phyloP scores from a whole-genome alignment of 1,284 basidiomycete species.

The Peniophora sp. region DNA sequence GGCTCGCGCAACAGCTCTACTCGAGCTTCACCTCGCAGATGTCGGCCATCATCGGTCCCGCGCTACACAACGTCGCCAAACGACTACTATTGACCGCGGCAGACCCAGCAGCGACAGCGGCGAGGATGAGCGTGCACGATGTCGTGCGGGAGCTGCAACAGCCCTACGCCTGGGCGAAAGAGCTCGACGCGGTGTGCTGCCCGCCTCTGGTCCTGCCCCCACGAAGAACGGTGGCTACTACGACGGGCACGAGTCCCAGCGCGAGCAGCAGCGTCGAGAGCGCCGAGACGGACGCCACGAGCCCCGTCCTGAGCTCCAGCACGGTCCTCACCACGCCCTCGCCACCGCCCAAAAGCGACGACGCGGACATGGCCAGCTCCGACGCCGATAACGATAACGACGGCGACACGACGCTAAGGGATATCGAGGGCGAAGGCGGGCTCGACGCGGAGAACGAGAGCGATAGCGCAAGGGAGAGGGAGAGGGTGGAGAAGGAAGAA shows the following conservation, averaged over 20 bases:
- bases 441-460: too few relatives aligned
- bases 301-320: slow-evolving; percentile 65
- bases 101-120: slow-evolving; percentile 37
- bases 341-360: slow-evolving; percentile 43
- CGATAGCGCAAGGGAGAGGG: too few relatives aligned
- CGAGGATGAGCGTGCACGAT: slow-evolving; percentile 52
- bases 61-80: slow-evolving; percentile 60
- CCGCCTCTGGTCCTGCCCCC: slow-evolving; percentile 6
- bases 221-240: slow-evolving; percentile 36
- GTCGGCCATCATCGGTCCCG: slow-evolving; percentile 47
- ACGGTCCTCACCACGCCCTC: slow-evolving; percentile 70
- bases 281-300: slow-evolving; percentile 45
- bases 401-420: background rate
- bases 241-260: slow-evolving; percentile 34
- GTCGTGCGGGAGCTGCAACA: slow-evolving; percentile 52
- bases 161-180: slow-evolving; percentile 39
- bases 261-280: too few relatives aligned
- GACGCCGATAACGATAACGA: background rate
- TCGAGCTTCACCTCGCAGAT: slow-evolving; percentile 48
- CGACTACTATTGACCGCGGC: slow-evolving; percentile 49
- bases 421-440: background rate
- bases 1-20: slow-evolving; percentile 40
- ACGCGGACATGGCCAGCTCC: background rate
- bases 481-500: slow-evolving; percentile 24
- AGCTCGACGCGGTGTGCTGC: slow-evolving; percentile 21